Base-by-base conservation (phyloP, 1,284 basidiomycete species). In the Malassezia vespertilionis region DNA sequence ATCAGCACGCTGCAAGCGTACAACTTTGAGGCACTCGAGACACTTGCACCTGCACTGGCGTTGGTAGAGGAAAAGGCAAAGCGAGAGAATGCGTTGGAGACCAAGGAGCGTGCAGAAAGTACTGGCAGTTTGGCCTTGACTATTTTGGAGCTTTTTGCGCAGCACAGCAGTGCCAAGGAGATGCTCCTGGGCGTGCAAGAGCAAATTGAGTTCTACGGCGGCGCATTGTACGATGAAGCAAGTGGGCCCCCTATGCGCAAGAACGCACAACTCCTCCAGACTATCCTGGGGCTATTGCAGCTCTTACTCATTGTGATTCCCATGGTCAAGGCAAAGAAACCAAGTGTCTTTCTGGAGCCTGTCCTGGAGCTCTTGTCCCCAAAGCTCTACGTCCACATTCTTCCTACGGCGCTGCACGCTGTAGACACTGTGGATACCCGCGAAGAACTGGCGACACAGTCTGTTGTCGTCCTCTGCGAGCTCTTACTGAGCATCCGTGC, bases 161-260 rank as follows among this genome's bases (percentile, higher is more conserved):
- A 24, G 1, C 22, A 33, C 27, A 40, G 33, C 17, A 51, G 43
- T 32, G 48, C 41, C 17, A 51, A 51, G 17, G 48, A 51, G 36
- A 51, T 51, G 48, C 37, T 36, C 21, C 38, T 51, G 8, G 48
- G 48, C 9, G 31, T 44, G 21, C 48, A 51, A 26, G 48, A 51
- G 42, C 48, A 51, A 31, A 51, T 51, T 22, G 48, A 51, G 39
- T 43, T 38, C 11, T 17, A 45, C 7, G 26, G 36, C 12, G 20
- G 8, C 21, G 21, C n/a, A 11, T 20, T n/a, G n/a, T 24, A 35
- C 3, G 39, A 33, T 1, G 38, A 40, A 18, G 8, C n/a, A 1
- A 32, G 14, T 2, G 26, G 26, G 14, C 36, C 33, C 15, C 32
- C 36, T 8, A 24, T 42, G 26, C 39, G 30, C 27, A 31, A 51